Evolutionary conservation across 108 stramenopile species (phyloP).

Genomic region (Cyclotella atomus): DNA sequence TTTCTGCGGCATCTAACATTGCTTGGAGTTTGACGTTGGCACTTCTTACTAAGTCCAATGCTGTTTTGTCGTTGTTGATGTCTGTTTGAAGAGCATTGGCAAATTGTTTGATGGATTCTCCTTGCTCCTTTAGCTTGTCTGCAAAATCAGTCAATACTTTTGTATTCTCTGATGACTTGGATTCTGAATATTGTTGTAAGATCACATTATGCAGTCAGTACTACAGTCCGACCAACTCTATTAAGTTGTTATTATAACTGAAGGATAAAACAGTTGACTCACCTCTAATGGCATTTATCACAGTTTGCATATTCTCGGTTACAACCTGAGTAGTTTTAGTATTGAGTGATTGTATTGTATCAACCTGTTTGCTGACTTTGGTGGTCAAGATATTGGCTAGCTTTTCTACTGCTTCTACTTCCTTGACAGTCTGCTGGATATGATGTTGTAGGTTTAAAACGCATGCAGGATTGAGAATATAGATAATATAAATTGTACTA

Average conservation of each 20-base stretch:
- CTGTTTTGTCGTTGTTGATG: neutral
- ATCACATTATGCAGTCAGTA: too few relatives aligned
- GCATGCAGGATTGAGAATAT: neutral
- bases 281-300: neutral
- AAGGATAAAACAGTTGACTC: too few relatives aligned
- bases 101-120: neutral
- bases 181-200: too few relatives aligned
- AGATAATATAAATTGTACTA: neutral
- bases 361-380: neutral
- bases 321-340: neutral
- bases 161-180: neutral
- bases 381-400: neutral
- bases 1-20: constrained; percentile 2
- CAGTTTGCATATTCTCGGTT: neutral
- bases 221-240: too few relatives aligned
- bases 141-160: neutral
- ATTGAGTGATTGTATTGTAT: constrained; percentile 4
- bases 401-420: constrained; percentile 6
- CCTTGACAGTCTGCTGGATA: constrained; percentile 9
- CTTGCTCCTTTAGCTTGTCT: neutral
- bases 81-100: constrained; percentile 1
- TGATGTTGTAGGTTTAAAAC: too few relatives aligned
- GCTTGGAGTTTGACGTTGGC: constrained; percentile 3
- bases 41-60: neutral
- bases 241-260: too few relatives aligned